Evolutionary conservation across 352 stramenopile species (phyloP).

Genomic region (Pythium sukuiense): DNA sequence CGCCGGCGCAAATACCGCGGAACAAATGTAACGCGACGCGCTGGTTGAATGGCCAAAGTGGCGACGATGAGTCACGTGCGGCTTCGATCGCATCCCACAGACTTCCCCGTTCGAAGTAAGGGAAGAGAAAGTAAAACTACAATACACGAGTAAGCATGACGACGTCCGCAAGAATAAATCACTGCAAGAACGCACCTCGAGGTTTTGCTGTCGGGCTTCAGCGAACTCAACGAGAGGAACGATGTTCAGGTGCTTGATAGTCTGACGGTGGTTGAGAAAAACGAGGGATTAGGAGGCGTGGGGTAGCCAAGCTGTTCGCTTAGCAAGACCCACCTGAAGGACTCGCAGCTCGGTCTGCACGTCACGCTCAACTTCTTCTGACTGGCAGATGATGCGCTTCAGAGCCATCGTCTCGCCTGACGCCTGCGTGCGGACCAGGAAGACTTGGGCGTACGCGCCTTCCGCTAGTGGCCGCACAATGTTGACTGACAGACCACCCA

Average conservation of each 20-base stretch:
- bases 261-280: conserved; percentile 40
- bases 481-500: conserved; percentile 67
- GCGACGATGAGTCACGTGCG: conserved; percentile 64
- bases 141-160: neutral
- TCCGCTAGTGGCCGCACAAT: conserved; percentile 74
- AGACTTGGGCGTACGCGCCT: conserved; percentile 76
- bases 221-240: conserved; percentile 81
- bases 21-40: conserved; percentile 80
- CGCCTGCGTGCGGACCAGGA: conserved; percentile 68
- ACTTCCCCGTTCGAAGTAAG: conserved; percentile 82
- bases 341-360: conserved; percentile 80
- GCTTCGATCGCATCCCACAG: conserved; percentile 75
- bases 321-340: conserved; percentile 46
- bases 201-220: conserved; percentile 58
- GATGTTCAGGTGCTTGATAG: conserved; percentile 80
- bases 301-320: neutral
- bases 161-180: too few relatives aligned
- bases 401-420: conserved; percentile 77
- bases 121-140: conserved; percentile 84
- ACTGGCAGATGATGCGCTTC: conserved; percentile 84
- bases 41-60: conserved; percentile 84
- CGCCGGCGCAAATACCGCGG: conserved; percentile 77
- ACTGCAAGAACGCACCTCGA: conserved; percentile 79
- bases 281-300: too few relatives aligned
- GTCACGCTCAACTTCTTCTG: conserved; percentile 73